Base-by-base conservation (phyloP, 495 filamentous ascomycete genomes). In the Xylaria flabelliformis region DNA sequence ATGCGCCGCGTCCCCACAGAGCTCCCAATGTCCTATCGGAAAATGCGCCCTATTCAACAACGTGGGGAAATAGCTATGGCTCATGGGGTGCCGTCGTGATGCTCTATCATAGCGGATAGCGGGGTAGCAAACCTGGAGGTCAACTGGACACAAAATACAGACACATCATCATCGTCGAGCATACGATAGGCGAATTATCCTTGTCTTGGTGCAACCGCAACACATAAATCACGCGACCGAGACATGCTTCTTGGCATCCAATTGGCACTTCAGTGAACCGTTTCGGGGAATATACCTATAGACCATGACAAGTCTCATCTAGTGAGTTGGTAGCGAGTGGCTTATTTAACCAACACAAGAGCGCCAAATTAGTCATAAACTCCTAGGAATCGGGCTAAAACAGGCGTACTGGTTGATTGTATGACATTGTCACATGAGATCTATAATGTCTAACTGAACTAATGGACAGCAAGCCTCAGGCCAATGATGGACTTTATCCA, bases 41-140 rank as follows among this genome's bases (percentile, higher is more conserved):
- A 55, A 59, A 69, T 71, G 69, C 68, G 41, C 65, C 56, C 73
- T 73, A 77, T 74, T 39, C 58, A 53, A 77, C 74, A 80, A 80
- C 80, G 78, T 80, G 80, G 80, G 78, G 79, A 73, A 78, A 76
- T 74, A 19, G 69, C 69, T 78, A 73, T 81, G 75, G 79, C 75
- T 78, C 73, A 76, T 72, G 75, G 73, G 76, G 39, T 72, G 32
- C 72, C 41, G 39, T 77, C 55, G 41, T 69, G 70, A 64, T 72
- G 66, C 51, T 44, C 66, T n/a, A 67, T 48, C 46, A 61, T 77
- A 53, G 77, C 72, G 75, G 77, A 64, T 77, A 53, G 77, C 72
- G 75, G 77, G 77, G 77, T 79, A 79, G 63, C 51, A 61, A 19
- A 70, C 59, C 62, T 72, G 66, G 67, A 58, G 70, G 12, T 39